Percentiles rank a stretch among this genome's conserved stretches.
phyloP scores from a whole-genome alignment of 139 green algal genomes.

The Volvox reticuliferus region DNA sequence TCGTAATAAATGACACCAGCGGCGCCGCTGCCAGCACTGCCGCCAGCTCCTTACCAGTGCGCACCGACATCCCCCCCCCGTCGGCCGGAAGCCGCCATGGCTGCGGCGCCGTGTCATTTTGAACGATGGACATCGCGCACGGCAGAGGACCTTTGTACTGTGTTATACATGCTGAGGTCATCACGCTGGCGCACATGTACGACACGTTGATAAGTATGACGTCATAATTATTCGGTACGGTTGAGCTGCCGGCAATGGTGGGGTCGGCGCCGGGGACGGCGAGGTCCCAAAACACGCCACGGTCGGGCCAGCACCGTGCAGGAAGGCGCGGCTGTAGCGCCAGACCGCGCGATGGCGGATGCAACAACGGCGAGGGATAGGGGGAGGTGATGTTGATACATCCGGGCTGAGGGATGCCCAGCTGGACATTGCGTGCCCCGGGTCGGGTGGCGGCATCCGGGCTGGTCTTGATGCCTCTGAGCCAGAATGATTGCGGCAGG shows the following conservation, averaged over 20 bases:
- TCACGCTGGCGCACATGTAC: conserved; percentile 10
- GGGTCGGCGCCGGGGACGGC: neutral
- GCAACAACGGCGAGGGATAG: neutral
- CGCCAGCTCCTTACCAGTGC: conserved; percentile 7
- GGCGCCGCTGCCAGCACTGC: neutral
- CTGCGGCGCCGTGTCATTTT: neutral
- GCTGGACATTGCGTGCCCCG: neutral
- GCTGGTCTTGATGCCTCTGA: neutral
- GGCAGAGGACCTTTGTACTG: neutral
- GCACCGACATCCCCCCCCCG: neutral
- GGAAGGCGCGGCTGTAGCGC: conserved; percentile 9
- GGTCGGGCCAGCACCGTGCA: conserved; percentile 7
- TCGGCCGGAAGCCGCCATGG: neutral
- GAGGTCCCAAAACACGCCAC: neutral
- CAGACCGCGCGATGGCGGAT: neutral
- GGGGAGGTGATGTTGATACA: neutral
- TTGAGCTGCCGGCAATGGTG: neutral
- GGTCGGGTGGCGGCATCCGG: neutral
- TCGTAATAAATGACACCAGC: neutral
- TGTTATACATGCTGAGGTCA: neutral
- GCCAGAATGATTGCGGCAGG: neutral
- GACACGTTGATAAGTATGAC: neutral
- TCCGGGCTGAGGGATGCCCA: neutral
- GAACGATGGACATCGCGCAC: neutral
- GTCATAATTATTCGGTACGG: neutral